phyloP scores from a whole-genome alignment of 345 rosid genomes.

The Eucalyptus virginea region DNA sequence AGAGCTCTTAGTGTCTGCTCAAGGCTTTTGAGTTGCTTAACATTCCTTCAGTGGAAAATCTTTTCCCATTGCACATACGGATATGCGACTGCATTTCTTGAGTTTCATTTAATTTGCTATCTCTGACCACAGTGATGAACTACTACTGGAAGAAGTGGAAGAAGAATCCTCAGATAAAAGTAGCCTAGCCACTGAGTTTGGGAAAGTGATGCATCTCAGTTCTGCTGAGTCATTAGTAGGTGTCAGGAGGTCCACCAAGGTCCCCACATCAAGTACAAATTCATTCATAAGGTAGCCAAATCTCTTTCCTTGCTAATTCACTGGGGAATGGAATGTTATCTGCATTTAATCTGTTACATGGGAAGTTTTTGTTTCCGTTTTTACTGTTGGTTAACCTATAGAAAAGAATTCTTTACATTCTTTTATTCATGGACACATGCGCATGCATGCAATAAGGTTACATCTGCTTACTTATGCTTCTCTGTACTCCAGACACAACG shows the following conservation, averaged over 20 bases:
- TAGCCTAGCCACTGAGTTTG: constrained; percentile 44
- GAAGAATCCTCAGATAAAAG: constrained; percentile 64
- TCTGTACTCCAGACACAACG: constrained; percentile 44
- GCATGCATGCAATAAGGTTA: neutral
- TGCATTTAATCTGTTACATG: neutral
- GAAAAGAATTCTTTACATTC: neutral
- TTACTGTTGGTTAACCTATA: neutral
- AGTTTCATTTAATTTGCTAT: neutral
- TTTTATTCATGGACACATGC: neutral
- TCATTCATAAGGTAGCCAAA: constrained; percentile 47
- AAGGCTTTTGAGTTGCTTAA: neutral
- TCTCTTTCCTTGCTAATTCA: neutral
- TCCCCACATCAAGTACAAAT: constrained; percentile 33
- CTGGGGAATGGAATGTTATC: neutral
- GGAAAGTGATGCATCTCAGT: constrained; percentile 61
- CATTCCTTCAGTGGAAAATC: neutral
- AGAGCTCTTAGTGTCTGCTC: neutral
- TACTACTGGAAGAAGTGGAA: constrained; percentile 87
- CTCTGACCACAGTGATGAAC: constrained; percentile 55
- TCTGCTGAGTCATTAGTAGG: constrained; percentile 40
- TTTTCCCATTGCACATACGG: neutral
- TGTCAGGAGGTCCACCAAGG: constrained; percentile 34
- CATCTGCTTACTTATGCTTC: neutral
- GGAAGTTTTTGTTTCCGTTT: neutral
- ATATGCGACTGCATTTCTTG: neutral